Base-by-base conservation (phyloP, 1,139 yeast species). In the Suhomyces wounanorum region DNA sequence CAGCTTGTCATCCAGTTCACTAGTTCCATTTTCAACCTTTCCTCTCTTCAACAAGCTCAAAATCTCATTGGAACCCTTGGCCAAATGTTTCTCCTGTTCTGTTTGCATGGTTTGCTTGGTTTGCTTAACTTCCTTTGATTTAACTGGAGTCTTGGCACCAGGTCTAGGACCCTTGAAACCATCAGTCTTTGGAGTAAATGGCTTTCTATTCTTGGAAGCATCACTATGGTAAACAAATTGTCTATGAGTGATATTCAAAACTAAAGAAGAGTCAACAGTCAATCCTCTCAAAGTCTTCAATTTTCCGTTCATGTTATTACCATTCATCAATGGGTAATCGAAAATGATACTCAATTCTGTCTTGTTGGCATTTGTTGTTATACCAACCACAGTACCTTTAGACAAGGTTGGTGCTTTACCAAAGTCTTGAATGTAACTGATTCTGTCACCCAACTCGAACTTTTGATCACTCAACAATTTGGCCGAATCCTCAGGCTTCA, bases 381-480 rank as follows among this genome's bases (percentile, higher is more conserved):
- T 84, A 5, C 94, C 91, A 48, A 89, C 87, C 50, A 94, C 96
- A 1, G 97, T 91, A 65, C 99, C 99, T 61, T 89, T 87, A 21
- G 91, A 81, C 63, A 87, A 89, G 52, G 85, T 72, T 35, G 97
- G 96, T 14, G 92, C 96, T 63, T 90, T 91, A 52, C 98, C 98
- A 37, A 89, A 85, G 60, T 86, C 90, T 62, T 88, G 87, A 23
- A 91, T 89, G 60, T 89, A 91, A 33, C 89, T 82, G 38, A 95
- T 89, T 54, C 99, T 82, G 63, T 94, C 98, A 59, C 99, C 99
- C 37, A 95, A 76, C 37, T 81, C 81, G 64, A 94, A 95, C 47
- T 77, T 73, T 71, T 95, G 99, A 46, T 81, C 78, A 55, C 87
- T 81, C 59, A 95, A 77, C 57, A 85, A 77, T 61, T 87, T 85